phyloP scores from a whole-genome alignment of 2,329 filamentous ascomycete genomes.

The Botrytis sinoallii region DNA sequence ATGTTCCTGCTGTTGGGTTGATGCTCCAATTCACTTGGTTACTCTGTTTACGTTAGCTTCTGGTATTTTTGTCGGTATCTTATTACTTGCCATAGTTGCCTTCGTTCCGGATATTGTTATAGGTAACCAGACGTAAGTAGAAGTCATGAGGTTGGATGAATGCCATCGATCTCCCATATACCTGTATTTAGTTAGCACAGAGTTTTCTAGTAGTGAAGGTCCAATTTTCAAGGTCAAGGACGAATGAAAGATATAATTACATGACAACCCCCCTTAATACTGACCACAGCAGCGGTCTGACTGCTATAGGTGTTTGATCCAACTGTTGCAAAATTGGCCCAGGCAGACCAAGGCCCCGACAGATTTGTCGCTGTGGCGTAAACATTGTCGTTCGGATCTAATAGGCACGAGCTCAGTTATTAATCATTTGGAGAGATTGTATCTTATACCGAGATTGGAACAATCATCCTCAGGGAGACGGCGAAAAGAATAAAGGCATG shows the following conservation, averaged over 20 bases:
- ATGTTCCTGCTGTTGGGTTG: conserved; percentile 44
- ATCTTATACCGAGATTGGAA: not conserved
- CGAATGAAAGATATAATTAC: conserved; percentile 22
- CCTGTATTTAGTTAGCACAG: conserved; percentile 37
- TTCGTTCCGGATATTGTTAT: conserved; percentile 51
- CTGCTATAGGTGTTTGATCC: conserved; percentile 57
- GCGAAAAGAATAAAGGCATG: not conserved
- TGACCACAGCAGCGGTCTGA: conserved; percentile 59
- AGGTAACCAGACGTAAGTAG: conserved; percentile 65
- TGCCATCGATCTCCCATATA: conserved; percentile 70
- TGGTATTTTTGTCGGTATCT: not conserved
- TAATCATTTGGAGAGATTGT: not conserved
- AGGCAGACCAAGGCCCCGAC: conserved; percentile 58
- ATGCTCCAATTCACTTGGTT: conserved; percentile 56
- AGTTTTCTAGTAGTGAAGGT: not conserved
- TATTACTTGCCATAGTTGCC: conserved; percentile 43
- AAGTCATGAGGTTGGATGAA: conserved; percentile 54
- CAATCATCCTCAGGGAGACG: not conserved
- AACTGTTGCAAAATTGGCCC: conserved; percentile 55
- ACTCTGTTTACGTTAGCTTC: conserved; percentile 30
- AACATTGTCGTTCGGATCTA: conserved; percentile 58
- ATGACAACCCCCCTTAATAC: conserved; percentile 39
- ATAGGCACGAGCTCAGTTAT: not conserved
- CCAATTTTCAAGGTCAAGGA: not conserved
- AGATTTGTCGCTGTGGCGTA: conserved; percentile 58